phyloP scores from a whole-genome alignment of 106 monocot species.

The Gastrodia elata region DNA sequence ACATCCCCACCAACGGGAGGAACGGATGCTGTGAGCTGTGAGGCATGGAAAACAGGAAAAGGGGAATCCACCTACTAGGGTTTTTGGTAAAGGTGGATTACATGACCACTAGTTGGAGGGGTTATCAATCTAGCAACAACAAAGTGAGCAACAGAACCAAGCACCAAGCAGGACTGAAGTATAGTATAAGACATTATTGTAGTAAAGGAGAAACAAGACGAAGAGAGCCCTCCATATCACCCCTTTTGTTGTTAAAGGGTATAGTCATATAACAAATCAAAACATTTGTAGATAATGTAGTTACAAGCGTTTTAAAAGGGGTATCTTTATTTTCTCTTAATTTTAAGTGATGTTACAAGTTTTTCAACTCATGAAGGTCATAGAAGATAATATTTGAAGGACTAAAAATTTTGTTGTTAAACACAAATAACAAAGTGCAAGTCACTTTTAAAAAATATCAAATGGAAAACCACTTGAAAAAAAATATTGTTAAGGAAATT shows the following conservation, averaged over 20 bases:
- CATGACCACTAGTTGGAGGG: neutral
- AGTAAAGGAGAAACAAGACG: neutral
- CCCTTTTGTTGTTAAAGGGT: neutral
- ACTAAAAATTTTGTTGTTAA: neutral
- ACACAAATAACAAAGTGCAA: neutral
- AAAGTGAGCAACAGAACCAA: neutral
- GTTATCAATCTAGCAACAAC: neutral
- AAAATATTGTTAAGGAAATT: neutral
- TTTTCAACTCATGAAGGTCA: neutral
- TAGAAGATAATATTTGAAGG: neutral
- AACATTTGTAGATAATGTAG: neutral
- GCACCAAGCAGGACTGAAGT: neutral
- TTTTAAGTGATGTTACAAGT: neutral
- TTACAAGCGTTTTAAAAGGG: neutral
- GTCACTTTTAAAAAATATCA: neutral
- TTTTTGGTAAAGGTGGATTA: neutral
- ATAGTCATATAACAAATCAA: neutral
- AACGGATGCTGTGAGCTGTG: neutral
- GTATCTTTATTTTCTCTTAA: neutral
- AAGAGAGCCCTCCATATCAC: neutral
- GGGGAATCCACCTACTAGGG: neutral
- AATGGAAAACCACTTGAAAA: neutral
- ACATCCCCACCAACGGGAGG: neutral
- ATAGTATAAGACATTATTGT: neutral
- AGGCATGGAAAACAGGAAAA: neutral